Base-by-base conservation (phyloP, 371 early-diverging fungal genomes). In the Mortierella polycephala region DNA sequence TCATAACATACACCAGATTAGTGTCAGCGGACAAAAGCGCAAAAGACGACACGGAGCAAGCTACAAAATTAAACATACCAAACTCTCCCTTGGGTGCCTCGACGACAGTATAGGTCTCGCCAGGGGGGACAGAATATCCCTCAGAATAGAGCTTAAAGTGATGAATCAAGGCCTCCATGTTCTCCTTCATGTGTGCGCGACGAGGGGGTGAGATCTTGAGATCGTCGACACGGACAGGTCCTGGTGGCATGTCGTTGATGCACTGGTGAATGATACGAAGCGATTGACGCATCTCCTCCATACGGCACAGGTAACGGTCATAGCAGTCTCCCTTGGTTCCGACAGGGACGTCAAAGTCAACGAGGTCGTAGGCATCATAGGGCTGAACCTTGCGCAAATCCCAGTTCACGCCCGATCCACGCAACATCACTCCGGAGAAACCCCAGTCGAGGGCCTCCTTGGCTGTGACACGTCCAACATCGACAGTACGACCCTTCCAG, bases 61-160 rank as follows among this genome's bases (percentile, higher is more conserved):
- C 11, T 23, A 47, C 12, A 7, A 20, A 37, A n/a, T 12, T 11
- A 39, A 23, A 61, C 67, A 4, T 80, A 72, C 98, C 98, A 74
- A 96, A 97, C 84, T 97, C 98, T 80, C 97, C 98, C 90, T 98
- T 98, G 71, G 99, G 99, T 13, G 98, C 98, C 84, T 98, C 99
- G 74, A 98, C 92, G 55, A 92, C 97, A 40, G 96, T 96, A 86
- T 98, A 98, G 16, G 98, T 97, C 87, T 95, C 98, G 60, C 99
- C 99, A 37, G 94, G 84, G 30, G 99, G 99, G 18, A 98, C 99
- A 53, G 95, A 88, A 90, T 89, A 98, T 55, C 99, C 99, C 85
- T 98, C 99, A 40, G 97, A 96, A 87, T 93, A 98, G 47, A 98
- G 87, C 88, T 98, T 98, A 83, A 98, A 98, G 88, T 98, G 99